phyloP scores from a whole-genome alignment of 2,329 filamentous ascomycete species.

The Coccinonectria pachysandricola region DNA sequence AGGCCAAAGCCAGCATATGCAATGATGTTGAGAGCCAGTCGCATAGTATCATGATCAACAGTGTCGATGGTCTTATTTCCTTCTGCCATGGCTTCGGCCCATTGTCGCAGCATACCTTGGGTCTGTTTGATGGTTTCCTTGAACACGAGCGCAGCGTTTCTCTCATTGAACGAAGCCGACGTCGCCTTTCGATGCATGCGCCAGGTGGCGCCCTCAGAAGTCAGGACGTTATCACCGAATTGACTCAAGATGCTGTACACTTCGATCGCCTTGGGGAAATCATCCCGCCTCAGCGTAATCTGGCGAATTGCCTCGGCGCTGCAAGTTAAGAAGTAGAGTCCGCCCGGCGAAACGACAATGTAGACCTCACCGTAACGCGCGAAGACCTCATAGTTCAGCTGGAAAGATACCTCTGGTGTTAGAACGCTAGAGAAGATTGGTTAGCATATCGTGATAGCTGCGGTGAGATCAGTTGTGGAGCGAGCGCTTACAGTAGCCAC shows the following conservation, averaged over 20 bases:
- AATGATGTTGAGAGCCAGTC: constrained; percentile 44
- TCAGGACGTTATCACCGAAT: constrained; percentile 63
- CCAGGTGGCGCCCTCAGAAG: constrained; percentile 60
- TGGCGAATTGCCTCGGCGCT: constrained; percentile 57
- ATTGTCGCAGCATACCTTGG: constrained; percentile 47
- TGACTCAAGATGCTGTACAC: constrained; percentile 26
- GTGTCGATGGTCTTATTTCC: constrained; percentile 38
- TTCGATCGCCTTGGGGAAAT: constrained; percentile 46
- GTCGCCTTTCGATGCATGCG: constrained; percentile 63
- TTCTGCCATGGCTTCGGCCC: constrained; percentile 31
- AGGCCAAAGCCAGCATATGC: constrained; percentile 63
- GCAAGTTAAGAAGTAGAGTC: constrained; percentile 43
- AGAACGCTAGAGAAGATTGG: too few species aligned
- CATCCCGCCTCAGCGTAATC: constrained; percentile 54
- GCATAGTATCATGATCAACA: constrained; percentile 56
- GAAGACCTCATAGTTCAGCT: constrained; percentile 46
- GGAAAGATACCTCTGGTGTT: constrained; percentile 50
- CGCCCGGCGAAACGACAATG: constrained; percentile 49
- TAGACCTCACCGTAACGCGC: constrained; percentile 52
- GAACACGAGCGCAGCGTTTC: constrained; percentile 60
- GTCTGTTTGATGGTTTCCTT: constrained; percentile 53
- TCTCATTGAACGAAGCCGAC: constrained; percentile 65
- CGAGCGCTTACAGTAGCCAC: constrained; percentile 46
- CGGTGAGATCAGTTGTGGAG: too few species aligned
- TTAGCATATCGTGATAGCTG: too few species aligned